Evolutionary conservation across 2,329 filamentous ascomycete species (phyloP).

Genomic region (Colletotrichum tofieldiae): DNA sequence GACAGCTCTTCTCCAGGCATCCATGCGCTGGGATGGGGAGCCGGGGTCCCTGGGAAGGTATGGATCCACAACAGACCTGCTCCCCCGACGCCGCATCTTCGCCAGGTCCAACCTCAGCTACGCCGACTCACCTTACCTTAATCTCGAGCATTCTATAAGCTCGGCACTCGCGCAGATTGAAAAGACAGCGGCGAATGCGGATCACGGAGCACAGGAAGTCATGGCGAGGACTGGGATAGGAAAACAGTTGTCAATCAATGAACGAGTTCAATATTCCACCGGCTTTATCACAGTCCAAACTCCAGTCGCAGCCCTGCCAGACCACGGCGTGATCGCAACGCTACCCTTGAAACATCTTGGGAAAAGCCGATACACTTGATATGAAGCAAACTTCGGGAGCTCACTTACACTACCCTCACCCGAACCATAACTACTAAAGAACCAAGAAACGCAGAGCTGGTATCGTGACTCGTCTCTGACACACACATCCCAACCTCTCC

Average conservation of each 20-base stretch:
- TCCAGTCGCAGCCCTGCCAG: slow-evolving; percentile 28
- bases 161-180: background rate
- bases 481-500: background rate
- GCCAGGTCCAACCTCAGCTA: background rate
- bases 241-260: slow-evolving; percentile 6
- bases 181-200: background rate
- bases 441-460: slow-evolving; percentile 25
- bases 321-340: slow-evolving; percentile 14
- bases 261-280: slow-evolving; percentile 25
- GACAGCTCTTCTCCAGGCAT: background rate
- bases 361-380: background rate
- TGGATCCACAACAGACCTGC: background rate
- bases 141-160: too few relatives aligned
- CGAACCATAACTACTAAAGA: slow-evolving; percentile 18
- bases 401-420: background rate
- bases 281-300: slow-evolving; percentile 35
- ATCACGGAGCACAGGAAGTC: background rate
- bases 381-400: slow-evolving; percentile 1
- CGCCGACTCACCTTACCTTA: background rate
- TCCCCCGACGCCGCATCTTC: background rate
- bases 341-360: slow-evolving; percentile 21
- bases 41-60: background rate
- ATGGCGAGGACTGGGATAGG: background rate
- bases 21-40: background rate
- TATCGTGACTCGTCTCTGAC: slow-evolving; percentile 23